A percentile compares a stretch with the other conserved stretches of the same genome.
These are phyloP conservation scores for Podospora australis DNA, from an alignment of 495 filamentous ascomycete genomes.

Conservation along the genomic window DNA sequence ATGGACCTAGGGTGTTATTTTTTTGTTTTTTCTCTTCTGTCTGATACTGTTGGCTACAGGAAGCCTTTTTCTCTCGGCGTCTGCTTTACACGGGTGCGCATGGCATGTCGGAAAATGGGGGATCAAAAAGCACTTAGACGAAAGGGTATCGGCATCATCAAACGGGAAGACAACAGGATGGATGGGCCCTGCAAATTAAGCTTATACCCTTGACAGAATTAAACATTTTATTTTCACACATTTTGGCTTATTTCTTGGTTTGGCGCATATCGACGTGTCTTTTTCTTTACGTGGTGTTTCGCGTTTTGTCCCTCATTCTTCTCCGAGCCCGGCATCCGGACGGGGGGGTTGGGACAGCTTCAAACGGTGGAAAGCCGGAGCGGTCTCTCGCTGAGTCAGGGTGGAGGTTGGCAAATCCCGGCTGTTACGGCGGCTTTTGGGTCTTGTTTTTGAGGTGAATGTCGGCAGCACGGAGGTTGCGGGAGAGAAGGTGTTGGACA, in stretches of 20 bases:
- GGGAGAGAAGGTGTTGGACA: neutral
- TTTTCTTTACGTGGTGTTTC: neutral
- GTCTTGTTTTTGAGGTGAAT: too few relatives aligned
- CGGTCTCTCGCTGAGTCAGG: neutral
- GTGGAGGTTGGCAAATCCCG: neutral
- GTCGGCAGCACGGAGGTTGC: too few relatives aligned
- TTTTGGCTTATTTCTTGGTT: neutral
- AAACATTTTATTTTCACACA: neutral
- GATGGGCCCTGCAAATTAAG: neutral
- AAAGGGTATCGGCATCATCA: neutral
- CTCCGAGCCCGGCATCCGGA: neutral
- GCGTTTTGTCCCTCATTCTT: neutral
- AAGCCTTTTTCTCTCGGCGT: neutral
- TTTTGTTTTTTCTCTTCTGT: neutral
- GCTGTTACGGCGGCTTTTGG: neutral
- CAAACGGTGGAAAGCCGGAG: neutral
- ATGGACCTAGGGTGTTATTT: neutral
- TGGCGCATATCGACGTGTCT: neutral
- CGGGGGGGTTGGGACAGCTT: neutral
- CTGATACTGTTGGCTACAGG: constrained; percentile 2
- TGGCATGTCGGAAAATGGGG: constrained; percentile 1
- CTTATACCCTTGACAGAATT: constrained; percentile 4
- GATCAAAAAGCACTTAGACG: constrained; percentile 8
- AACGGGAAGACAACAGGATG: neutral
- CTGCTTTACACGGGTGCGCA: neutral